Percentiles rank a stretch among this genome's conserved stretches.
phyloP scores from a whole-genome alignment of 2,329 filamentous ascomycete species.

The Apiospora phragmitis region DNA sequence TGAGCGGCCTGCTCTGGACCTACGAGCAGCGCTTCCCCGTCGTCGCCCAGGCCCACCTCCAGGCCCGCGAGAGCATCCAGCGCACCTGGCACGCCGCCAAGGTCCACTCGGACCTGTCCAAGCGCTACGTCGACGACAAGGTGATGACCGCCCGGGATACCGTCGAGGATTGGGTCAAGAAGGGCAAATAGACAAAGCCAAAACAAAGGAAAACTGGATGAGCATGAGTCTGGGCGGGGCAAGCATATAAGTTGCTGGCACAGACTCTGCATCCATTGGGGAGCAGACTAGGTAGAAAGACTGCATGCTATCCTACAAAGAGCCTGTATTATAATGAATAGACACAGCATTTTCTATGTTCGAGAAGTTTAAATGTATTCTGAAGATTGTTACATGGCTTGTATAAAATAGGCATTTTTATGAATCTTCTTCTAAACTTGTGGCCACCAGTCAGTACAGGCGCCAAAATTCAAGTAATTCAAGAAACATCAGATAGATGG shows the following conservation, averaged over 20 bases:
- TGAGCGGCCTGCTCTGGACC: conserved; percentile 82
- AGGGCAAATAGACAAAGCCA: conserved; percentile 66
- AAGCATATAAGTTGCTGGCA: background rate
- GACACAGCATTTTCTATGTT: conserved; percentile 1
- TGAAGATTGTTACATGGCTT: background rate
- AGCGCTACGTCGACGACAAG: conserved; percentile 76
- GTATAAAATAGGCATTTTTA: background rate
- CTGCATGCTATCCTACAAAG: background rate
- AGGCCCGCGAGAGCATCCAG: conserved; percentile 67
- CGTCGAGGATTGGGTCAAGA: conserved; percentile 87
- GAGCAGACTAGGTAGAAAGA: background rate
- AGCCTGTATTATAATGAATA: conserved; percentile 17
- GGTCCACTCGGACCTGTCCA: conserved; percentile 70
- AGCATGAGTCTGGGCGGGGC: background rate
- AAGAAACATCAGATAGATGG: background rate
- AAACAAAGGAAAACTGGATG: background rate
- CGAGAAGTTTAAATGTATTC: background rate
- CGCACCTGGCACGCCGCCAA: conserved; percentile 72
- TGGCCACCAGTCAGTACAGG: background rate
- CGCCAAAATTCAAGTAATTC: background rate
- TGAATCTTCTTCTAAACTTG: background rate
- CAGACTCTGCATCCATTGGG: background rate
- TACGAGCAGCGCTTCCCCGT: conserved; percentile 90
- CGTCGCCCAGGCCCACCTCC: conserved; percentile 78
- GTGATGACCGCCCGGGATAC: conserved; percentile 73